Evolutionary conservation across 2,329 filamentous ascomycete species (phyloP).

Genomic region (Rhexocercosporidium sp.): DNA sequence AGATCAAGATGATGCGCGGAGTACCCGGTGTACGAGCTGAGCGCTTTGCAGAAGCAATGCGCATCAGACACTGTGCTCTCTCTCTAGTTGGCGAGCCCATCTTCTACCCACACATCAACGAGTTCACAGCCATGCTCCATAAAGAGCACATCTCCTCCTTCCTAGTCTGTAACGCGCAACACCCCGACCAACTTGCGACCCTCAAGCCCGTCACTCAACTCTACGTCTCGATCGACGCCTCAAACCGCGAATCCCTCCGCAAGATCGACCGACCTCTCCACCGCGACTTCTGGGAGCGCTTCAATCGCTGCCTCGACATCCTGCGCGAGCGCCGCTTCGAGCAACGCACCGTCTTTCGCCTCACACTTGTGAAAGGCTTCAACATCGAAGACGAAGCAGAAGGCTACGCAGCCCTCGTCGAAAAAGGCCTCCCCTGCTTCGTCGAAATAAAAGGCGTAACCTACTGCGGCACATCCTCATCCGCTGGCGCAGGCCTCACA

Average conservation of each 20-base stretch:
- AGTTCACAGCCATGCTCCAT: conserved; percentile 85
- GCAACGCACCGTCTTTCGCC: conserved; percentile 91
- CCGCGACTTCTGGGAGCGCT: conserved; percentile 97
- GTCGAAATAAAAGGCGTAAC: conserved; percentile 97
- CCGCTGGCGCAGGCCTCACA: conserved; percentile 83
- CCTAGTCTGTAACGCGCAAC: conserved; percentile 95
- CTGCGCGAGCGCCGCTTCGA: conserved; percentile 80
- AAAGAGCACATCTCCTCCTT: conserved; percentile 88
- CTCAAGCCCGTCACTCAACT: conserved; percentile 90
- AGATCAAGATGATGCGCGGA: conserved; percentile 96
- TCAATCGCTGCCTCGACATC: conserved; percentile 89
- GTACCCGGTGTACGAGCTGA: conserved; percentile 92
- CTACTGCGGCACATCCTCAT: conserved; percentile 90
- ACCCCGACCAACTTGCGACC: conserved; percentile 85
- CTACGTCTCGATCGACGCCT: conserved; percentile 95
- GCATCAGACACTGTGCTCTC: conserved; percentile 90
- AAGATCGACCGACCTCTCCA: conserved; percentile 92
- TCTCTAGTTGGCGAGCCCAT: conserved; percentile 96
- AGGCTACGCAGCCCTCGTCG: conserved; percentile 89
- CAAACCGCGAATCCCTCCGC: conserved; percentile 84
- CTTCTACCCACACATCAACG: conserved; percentile 97
- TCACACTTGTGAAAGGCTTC: conserved; percentile 97
- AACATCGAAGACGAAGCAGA: conserved; percentile 93
- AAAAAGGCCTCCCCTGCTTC: conserved; percentile 86
- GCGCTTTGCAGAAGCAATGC: conserved; percentile 89